Evolutionary conservation across 148 eudicot species (phyloP).

Genomic region (Vaccinium darrowii): DNA sequence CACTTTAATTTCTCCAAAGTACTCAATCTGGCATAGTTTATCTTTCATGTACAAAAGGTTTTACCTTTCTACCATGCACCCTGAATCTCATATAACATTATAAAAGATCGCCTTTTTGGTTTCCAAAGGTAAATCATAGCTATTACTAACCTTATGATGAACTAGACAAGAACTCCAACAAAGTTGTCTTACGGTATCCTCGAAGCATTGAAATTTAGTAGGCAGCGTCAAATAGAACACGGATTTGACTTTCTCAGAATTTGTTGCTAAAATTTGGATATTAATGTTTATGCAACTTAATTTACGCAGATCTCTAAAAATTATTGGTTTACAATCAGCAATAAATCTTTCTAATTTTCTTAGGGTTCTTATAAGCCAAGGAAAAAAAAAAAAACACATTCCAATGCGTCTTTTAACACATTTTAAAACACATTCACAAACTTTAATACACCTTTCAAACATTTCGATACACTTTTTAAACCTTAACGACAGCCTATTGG

Average conservation of each 20-base stretch:
- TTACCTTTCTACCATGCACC: background rate
- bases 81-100: background rate
- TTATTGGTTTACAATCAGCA: background rate
- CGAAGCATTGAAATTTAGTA: background rate
- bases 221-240: background rate
- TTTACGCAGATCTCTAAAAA: background rate
- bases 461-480: too few relatives aligned
- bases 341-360: background rate
- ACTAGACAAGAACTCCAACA: background rate
- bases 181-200: background rate
- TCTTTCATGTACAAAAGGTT: background rate
- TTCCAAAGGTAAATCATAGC: background rate
- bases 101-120: background rate
- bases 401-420: too few relatives aligned
- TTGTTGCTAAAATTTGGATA: background rate
- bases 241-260: background rate
- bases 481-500: too few relatives aligned
- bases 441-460: too few relatives aligned
- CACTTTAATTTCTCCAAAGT: background rate
- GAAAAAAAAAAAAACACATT: too few relatives aligned
- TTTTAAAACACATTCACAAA: too few relatives aligned
- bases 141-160: background rate
- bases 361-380: too few relatives aligned
- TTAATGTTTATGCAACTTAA: background rate
- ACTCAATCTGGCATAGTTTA: slow-evolving; percentile 4